Evolutionary conservation across 164 flowering plant species (phyloP), one percentile per base, ranked within the genome.

Genomic region (Taxillus chinensis): DNA sequence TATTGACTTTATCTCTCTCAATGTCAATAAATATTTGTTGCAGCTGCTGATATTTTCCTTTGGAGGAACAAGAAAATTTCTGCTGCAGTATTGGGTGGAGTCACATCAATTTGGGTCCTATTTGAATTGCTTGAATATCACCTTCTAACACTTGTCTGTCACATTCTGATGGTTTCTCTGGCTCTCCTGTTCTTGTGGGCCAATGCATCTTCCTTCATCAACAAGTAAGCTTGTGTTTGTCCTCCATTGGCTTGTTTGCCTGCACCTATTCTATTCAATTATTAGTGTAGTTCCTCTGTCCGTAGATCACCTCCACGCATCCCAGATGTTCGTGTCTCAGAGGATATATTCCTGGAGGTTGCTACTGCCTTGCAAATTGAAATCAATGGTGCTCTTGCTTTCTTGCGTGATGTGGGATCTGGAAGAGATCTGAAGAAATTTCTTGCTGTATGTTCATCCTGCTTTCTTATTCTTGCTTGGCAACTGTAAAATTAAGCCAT

Each of bases 1-100:
- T 7, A 64, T 40, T 57, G 38, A 12, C n/a, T n/a, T 12, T 3
- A 2, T 42, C 4, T 14, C 2, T 13, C 42, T 46, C 4, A 45
- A 4, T 37, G 53, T 7, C 39, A 41, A n/a, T 64, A 13, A 65
- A 64, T 14, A 17, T 57, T 59, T 48, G 58, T 11, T 68, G 41
- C 84, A 92, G 98, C 90, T 79, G 98, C 98, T 60, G 96, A 92
- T 69, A 70, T 92, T 49, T 67, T 87, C 17, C 67, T 92, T 56
- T 89, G 98, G 98, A 87, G 88, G 74, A 76, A 89, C 79, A 92
- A 86, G 80, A 83, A 86, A 72, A 67, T 85, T 2, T 82, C 98
- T 1, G 90, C 77, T 7, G 71, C 82, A 61, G 69, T 79, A 57
- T 82, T 92, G 57, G 85, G 74, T 46, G 80, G 74, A 37, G 85